A percentile compares a stretch with the other conserved stretches of the same genome.
These are phyloP conservation scores for Suhomyces canberraensis DNA, from an alignment of 805 yeast species.

Conservation along the genomic window DNA sequence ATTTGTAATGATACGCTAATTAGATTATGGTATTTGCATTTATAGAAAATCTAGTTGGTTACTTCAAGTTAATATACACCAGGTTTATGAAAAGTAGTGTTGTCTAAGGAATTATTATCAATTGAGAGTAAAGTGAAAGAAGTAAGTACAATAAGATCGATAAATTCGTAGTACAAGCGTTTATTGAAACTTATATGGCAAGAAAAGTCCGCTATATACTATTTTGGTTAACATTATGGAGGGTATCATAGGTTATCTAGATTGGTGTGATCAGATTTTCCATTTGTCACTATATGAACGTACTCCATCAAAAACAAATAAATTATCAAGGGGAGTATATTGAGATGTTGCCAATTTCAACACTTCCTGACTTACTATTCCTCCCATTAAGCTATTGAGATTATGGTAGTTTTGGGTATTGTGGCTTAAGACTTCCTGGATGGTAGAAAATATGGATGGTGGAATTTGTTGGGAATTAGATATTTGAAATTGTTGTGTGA, in stretches of 20 bases:
- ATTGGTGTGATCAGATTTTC: slow-evolving; percentile 26
- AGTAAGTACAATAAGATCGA: no score
- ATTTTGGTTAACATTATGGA: no score
- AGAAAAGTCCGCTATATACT: no score
- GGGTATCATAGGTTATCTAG: no score
- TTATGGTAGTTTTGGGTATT: slow-evolving; percentile 51
- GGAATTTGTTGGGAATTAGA: slow-evolving; percentile 11
- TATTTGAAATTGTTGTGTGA: slow-evolving; percentile 14
- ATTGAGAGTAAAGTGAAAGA: no score
- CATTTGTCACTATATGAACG: slow-evolving; percentile 45
- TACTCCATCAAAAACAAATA: slow-evolving; percentile 72
- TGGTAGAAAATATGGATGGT: slow-evolving; percentile 13
- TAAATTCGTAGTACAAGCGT: no score
- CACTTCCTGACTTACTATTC: slow-evolving; percentile 81
- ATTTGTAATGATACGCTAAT: slow-evolving; percentile 24
- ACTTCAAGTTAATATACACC: no score
- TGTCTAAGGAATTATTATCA: no score
- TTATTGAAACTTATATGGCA: no score
- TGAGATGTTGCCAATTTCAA: slow-evolving; percentile 75
- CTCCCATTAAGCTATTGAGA: slow-evolving; percentile 72
- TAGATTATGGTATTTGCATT: no score
- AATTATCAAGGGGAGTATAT: slow-evolving; percentile 72
- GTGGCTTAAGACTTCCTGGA: slow-evolving; percentile 35
- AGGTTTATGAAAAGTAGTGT: no score
- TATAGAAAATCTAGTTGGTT: no score